Conservation (phyloP, 495 filamentous ascomycete genomes). For the Sordaria brevicollis region DNA sequence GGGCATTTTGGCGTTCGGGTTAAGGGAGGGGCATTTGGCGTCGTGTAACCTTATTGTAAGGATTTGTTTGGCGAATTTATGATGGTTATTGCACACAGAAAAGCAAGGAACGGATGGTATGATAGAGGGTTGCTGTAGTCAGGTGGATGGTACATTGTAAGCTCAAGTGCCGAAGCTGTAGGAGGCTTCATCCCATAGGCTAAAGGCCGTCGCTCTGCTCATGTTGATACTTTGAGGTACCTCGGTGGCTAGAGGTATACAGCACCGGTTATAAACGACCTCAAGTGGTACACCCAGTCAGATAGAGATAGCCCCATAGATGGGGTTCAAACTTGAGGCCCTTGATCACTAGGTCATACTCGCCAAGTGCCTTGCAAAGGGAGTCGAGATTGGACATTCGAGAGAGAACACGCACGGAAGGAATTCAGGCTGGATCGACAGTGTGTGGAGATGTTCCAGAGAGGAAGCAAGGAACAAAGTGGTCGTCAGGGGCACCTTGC, state of each 20-base stretch:
- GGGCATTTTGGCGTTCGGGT: background rate
- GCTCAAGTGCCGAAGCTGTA: background rate
- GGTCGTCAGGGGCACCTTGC: background rate
- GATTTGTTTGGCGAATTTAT: background rate
- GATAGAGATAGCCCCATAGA: too few species aligned
- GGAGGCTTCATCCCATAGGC: background rate
- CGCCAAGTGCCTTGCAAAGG: background rate
- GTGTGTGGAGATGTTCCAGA: background rate
- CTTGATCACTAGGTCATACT: background rate
- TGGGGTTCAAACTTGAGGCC: too few species aligned
- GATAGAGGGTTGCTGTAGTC: background rate
- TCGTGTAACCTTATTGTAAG: background rate
- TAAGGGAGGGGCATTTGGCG: conserved; percentile 1
- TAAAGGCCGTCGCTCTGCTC: background rate
- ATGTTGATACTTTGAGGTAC: background rate
- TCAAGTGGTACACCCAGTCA: background rate
- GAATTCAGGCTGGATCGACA: background rate
- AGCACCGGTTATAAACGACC: background rate
- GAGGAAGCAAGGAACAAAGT: background rate
- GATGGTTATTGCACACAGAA: background rate
- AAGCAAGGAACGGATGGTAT: background rate
- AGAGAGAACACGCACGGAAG: background rate
- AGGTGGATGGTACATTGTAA: background rate
- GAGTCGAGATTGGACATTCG: background rate
- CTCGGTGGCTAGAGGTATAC: background rate